phyloP scores from a whole-genome alignment of 805 yeast species.

The Komagataella pseudopastoris region DNA sequence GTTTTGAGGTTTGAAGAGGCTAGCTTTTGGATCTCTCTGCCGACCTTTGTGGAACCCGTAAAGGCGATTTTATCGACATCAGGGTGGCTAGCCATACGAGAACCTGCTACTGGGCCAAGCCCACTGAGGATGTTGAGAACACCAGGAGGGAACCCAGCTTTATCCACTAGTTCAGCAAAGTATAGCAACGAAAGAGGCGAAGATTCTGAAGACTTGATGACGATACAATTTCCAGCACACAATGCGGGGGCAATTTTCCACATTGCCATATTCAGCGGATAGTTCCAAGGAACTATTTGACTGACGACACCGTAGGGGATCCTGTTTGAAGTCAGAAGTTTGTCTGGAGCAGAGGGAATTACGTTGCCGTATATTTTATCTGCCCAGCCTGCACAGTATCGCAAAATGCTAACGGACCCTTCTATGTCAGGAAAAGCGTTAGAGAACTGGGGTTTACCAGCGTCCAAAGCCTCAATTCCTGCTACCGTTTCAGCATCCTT shows the following conservation, averaged over 20 bases:
- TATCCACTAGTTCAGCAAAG: constrained; percentile 40
- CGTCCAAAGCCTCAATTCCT: constrained; percentile 33
- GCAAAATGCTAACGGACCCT: constrained; percentile 28
- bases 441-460: constrained; percentile 36
- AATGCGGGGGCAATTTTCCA: constrained; percentile 81
- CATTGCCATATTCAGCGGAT: constrained; percentile 56
- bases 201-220: constrained; percentile 63
- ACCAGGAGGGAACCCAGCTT: constrained; percentile 70
- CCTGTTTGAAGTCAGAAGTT: constrained; percentile 54
- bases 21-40: constrained; percentile 44
- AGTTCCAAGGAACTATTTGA: constrained; percentile 64
- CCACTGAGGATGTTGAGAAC: constrained; percentile 64
- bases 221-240: constrained; percentile 65
- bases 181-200: constrained; percentile 60
- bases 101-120: constrained; percentile 57
- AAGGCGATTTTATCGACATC: constrained; percentile 48
- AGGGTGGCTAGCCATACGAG: constrained; percentile 46
- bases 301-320: constrained; percentile 59
- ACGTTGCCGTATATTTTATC: constrained; percentile 36
- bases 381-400: constrained; percentile 52
- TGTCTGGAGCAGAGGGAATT: constrained; percentile 23
- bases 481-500: constrained; percentile 33
- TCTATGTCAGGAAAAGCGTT: constrained; percentile 38
- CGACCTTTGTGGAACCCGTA: constrained; percentile 58
- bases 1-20: constrained; percentile 52